These are phyloP conservation scores for Tephrocybe sp. DNA, from an alignment of 768 basidiomycete genomes.

Conservation along the genomic window DNA sequence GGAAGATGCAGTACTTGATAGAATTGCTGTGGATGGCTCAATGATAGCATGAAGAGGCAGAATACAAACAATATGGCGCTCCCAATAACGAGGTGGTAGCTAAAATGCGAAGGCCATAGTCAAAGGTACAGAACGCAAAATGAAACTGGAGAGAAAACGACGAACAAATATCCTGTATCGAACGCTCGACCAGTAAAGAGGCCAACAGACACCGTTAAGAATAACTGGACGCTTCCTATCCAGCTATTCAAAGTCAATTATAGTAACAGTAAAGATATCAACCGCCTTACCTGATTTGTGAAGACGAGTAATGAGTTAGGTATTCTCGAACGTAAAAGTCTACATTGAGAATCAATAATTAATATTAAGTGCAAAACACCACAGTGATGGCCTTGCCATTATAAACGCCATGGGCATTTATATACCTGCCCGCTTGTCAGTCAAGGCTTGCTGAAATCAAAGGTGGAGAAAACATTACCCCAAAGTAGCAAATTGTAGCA, in stretches of 20 bases:
- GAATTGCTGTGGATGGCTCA: slow-evolving; percentile 23
- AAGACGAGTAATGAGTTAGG: slow-evolving; percentile 19
- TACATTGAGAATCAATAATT: background rate
- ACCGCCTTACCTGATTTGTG: slow-evolving; percentile 21
- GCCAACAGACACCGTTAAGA: slow-evolving; percentile 22
- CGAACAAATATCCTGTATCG: slow-evolving; percentile 26
- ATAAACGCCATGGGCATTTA: slow-evolving; percentile 22
- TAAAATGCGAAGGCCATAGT: slow-evolving; percentile 1
- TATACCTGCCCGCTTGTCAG: slow-evolving; percentile 14
- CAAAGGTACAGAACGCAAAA: background rate
- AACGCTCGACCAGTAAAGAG: slow-evolving; percentile 23
- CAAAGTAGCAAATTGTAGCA: slow-evolving; percentile 23
- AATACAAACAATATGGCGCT: slow-evolving; percentile 25
- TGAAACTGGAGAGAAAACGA: background rate
- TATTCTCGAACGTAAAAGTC: slow-evolving; percentile 27
- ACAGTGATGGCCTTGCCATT: slow-evolving; percentile 10
- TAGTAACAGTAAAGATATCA: background rate
- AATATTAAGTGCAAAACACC: background rate
- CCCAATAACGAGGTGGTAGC: slow-evolving; percentile 26
- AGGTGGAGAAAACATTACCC: slow-evolving; percentile 14
- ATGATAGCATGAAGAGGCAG: slow-evolving; percentile 30
- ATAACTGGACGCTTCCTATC: slow-evolving; percentile 27
- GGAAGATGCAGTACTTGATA: slow-evolving; percentile 21
- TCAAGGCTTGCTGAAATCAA: background rate
- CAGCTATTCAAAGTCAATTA: slow-evolving; percentile 15